These are phyloP conservation scores for Elongisporangium prolatum DNA, from an alignment of 352 stramenopile genomes.

Conservation along the genomic window DNA sequence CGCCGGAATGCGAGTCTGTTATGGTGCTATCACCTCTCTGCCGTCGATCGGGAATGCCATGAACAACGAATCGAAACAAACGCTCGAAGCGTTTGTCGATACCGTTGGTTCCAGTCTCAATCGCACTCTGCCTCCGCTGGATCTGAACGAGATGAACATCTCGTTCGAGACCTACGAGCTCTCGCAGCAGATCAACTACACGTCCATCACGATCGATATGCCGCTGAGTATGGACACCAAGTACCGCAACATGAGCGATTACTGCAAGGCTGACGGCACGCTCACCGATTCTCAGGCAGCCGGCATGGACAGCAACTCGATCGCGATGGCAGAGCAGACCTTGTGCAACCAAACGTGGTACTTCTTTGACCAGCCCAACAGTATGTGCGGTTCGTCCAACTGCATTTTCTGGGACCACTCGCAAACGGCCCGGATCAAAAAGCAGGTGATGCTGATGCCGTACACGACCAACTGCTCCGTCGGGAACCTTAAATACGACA, in stretches of 20 bases:
- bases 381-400: constrained; percentile 22
- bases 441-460: constrained; percentile 32
- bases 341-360: constrained; percentile 21
- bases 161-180: constrained; percentile 27
- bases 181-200: constrained; percentile 26
- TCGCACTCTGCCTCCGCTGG: constrained; percentile 17
- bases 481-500: constrained; percentile 24
- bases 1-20: constrained; percentile 19
- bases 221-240: constrained; percentile 14
- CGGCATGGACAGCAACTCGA: constrained; percentile 7
- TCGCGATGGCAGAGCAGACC: constrained; percentile 8
- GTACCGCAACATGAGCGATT: constrained; percentile 22
- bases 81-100: constrained; percentile 14
- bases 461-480: constrained; percentile 36
- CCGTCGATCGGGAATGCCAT: constrained; percentile 17
- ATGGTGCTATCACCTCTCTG: constrained; percentile 27
- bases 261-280: constrained; percentile 15
- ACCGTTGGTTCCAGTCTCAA: constrained; percentile 20
- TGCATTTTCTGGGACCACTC: constrained; percentile 39
- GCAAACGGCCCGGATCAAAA: constrained; percentile 22
- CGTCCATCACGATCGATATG: constrained; percentile 31
- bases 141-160: constrained; percentile 16
- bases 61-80: constrained; percentile 18
- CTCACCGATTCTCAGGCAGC: constrained; percentile 11
- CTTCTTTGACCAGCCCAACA: constrained; percentile 16